Base-by-base conservation (phyloP, 2,329 filamentous ascomycete genomes). In the Peltaster fructicola region DNA sequence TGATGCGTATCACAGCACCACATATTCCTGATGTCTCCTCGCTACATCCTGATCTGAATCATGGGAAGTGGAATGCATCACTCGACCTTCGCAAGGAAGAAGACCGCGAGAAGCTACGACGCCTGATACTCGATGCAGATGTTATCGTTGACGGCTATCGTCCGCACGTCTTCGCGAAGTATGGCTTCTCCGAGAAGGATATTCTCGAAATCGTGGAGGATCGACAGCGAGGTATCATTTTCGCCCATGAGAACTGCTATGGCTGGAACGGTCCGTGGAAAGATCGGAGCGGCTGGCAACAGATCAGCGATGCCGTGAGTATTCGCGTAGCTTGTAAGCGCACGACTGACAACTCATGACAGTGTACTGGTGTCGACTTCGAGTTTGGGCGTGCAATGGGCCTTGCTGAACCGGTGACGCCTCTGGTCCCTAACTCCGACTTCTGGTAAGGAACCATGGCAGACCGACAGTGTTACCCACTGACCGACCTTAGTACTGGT, bases 1-100 rank as follows among this genome's bases (percentile, higher is more conserved):
- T 82, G 1, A 59, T 82, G 35, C 76, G 79, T 38, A 59, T 81
- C 22, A 80, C 73, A 3, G 68, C 67, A 6, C 64, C 70, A 0
- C 54, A 66, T 22, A 56, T 81, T n/a, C 71, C 71, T 9, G 73
- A 78, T 42, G 24, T 40, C 15, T 33, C 60, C 0, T 23, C 25
- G 0, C 24, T 63, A 9, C 56, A 60, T 23, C 43, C 45, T 2
- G 60, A 65, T 29, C 41, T 64, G 2, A 61, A 54, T 33, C 56
- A 53, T 46, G 63, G 63, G 2, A 65, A 65, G 32, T 57, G 57
- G 51, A 59, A 54, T 16, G 33, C 47, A 1, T 39, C 50, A 25
- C 43, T 65, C 0, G 51, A 65, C 34, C 47, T 65, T 12, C 45
- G 48, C 1, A 38, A 48, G 0, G 44, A 50, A 17, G 44, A 36